Evolutionary conservation across 2,329 filamentous ascomycete species (phyloP).

Genomic region (Calonectria hongkongensis): DNA sequence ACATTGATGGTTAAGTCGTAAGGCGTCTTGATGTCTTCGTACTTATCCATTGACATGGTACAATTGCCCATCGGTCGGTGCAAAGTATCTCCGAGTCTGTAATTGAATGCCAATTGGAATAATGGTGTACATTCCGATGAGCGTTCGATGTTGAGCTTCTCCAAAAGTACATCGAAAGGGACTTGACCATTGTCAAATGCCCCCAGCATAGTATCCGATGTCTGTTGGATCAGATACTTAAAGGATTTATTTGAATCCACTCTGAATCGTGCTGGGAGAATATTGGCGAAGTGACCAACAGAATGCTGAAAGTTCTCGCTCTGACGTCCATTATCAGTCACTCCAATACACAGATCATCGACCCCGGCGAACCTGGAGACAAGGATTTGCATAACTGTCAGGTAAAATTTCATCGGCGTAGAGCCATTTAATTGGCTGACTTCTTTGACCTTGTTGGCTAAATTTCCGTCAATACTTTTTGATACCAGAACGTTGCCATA

Average conservation of each 20-base stretch:
- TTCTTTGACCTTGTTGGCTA: background rate
- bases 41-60: slow-evolving; percentile 14
- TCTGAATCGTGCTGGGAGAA: background rate
- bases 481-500: background rate
- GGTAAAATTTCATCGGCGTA: background rate
- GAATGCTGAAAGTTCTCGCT: background rate
- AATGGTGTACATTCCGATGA: background rate
- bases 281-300: slow-evolving; percentile 1
- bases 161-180: background rate
- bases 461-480: background rate
- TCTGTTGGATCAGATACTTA: background rate
- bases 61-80: background rate
- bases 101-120: background rate
- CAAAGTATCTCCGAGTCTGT: background rate
- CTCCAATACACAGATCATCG: background rate
- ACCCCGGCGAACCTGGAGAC: background rate
- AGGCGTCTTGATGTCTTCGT: background rate
- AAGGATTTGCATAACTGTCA: background rate
- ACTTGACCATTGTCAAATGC: background rate
- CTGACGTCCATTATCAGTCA: background rate
- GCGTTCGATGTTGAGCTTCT: background rate
- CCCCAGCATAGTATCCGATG: background rate
- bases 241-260: background rate
- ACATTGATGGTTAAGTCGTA: slow-evolving; percentile 7
- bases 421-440: background rate